Evolutionary conservation across 163 green algal species (phyloP).

Genomic region (Scenedesmus sp.): DNA sequence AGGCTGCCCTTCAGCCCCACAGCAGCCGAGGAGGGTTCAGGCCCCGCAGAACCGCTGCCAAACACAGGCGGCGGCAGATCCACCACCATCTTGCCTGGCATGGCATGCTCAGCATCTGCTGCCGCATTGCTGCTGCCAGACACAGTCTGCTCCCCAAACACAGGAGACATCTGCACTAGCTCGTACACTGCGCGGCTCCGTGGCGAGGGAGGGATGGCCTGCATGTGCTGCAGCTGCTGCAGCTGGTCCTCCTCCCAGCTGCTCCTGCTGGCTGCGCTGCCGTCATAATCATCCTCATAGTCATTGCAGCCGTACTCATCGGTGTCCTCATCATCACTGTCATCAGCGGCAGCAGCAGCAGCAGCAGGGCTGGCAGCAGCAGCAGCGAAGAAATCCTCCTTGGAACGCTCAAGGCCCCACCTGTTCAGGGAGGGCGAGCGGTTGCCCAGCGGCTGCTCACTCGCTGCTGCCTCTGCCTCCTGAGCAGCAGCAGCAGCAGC

Average conservation of each 20-base stretch:
- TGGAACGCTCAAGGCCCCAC: neutral
- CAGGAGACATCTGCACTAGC: conserved; percentile 3
- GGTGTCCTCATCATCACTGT: neutral
- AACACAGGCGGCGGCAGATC: conserved; percentile 21
- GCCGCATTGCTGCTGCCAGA: conserved; percentile 31
- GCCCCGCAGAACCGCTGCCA: neutral
- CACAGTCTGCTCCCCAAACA: neutral
- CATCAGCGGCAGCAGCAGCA: neutral
- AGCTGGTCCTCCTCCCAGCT: neutral
- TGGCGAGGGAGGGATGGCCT: neutral
- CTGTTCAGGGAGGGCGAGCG: neutral
- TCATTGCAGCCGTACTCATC: conserved; percentile 8
- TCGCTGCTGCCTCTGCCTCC: neutral
- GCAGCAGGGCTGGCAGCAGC: neutral
- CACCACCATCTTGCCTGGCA: conserved; percentile 1
- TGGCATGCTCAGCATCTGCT: conserved; percentile 36
- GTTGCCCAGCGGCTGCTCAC: neutral
- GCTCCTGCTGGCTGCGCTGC: neutral
- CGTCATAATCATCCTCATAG: neutral
- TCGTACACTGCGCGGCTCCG: neutral
- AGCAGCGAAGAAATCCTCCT: neutral
- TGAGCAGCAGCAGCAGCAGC: too few relatives aligned
- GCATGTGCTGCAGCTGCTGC: neutral
- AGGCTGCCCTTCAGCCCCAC: neutral
- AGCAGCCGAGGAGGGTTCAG: neutral